Evolutionary conservation across 257 asterid genomes (phyloP).

Genomic region (Solanum corneliomulleri): DNA sequence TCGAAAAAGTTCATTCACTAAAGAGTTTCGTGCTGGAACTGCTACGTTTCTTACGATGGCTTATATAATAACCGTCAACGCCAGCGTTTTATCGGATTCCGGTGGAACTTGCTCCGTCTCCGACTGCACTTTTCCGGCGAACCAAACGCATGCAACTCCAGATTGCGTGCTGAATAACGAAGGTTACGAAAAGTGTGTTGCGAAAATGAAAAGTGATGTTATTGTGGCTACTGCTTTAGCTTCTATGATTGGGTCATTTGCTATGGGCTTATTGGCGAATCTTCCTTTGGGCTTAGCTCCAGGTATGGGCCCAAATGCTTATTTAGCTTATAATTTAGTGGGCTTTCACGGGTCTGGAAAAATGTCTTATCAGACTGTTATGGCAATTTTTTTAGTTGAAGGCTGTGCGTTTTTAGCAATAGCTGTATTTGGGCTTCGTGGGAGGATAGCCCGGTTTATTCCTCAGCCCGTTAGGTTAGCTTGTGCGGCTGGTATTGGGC

Average conservation of each 20-base stretch:
- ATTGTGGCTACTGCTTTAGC: constrained; percentile 55
- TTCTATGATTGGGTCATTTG: constrained; percentile 58
- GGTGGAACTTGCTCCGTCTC: constrained; percentile 51
- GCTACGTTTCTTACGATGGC: constrained; percentile 82
- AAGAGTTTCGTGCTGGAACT: constrained; percentile 58
- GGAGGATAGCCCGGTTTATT: constrained; percentile 47
- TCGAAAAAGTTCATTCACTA: constrained; percentile 35
- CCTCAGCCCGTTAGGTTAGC: constrained; percentile 47
- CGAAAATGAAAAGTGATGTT: constrained; percentile 45
- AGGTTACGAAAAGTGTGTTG: constrained; percentile 47
- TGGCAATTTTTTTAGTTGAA: constrained; percentile 58
- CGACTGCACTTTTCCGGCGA: constrained; percentile 20
- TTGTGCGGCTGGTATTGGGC: constrained; percentile 63
- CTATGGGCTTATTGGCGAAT: constrained; percentile 68
- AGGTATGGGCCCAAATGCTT: constrained; percentile 74
- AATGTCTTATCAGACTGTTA: constrained; percentile 46
- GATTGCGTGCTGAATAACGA: constrained; percentile 36
- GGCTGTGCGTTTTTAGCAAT: constrained; percentile 53
- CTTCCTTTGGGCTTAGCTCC: constrained; percentile 74
- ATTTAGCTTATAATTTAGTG: constrained; percentile 53
- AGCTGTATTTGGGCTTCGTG: constrained; percentile 65
- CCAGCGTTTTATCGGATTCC: constrained; percentile 58
- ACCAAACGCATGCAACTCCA: constrained; percentile 10
- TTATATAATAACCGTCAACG: constrained; percentile 60
- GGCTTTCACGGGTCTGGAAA: constrained; percentile 68